These are phyloP conservation scores for Oryza meyeriana DNA, from an alignment of 176 grass and related monocot species.

Conservation along the genomic window DNA sequence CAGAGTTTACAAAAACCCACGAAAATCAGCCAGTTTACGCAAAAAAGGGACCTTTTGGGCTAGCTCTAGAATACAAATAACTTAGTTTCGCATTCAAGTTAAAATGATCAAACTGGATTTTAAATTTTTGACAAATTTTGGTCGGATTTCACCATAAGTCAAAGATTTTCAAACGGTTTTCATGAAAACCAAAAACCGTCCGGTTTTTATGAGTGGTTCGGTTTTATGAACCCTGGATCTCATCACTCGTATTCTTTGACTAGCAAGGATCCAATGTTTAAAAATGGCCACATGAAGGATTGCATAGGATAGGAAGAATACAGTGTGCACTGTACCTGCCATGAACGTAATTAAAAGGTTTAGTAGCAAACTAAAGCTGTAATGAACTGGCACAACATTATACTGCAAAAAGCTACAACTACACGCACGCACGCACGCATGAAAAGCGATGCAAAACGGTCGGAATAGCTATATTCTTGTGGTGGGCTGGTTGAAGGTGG, in stretches of 20 bases:
- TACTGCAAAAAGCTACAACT: not conserved
- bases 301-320: not conserved
- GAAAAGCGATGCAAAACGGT: not conserved
- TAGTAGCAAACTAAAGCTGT: not conserved
- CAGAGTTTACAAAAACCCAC: no score
- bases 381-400: not conserved
- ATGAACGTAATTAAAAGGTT: not conserved
- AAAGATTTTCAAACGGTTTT: no score
- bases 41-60: no score
- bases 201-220: no score
- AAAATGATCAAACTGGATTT: no score
- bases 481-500: not conserved
- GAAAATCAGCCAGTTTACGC: no score
- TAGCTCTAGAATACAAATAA: no score
- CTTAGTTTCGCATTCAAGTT: no score
- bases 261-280: not conserved
- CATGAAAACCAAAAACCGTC: no score
- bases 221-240: no score
- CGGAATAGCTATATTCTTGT: not conserved
- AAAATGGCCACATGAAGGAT: not conserved
- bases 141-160: no score
- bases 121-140: no score
- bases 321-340: not conserved
- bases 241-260: not conserved
- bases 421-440: not conserved